Conservation (phyloP, 192 early-diverging fungal genomes). For the Spizellomyces sp. region DNA sequence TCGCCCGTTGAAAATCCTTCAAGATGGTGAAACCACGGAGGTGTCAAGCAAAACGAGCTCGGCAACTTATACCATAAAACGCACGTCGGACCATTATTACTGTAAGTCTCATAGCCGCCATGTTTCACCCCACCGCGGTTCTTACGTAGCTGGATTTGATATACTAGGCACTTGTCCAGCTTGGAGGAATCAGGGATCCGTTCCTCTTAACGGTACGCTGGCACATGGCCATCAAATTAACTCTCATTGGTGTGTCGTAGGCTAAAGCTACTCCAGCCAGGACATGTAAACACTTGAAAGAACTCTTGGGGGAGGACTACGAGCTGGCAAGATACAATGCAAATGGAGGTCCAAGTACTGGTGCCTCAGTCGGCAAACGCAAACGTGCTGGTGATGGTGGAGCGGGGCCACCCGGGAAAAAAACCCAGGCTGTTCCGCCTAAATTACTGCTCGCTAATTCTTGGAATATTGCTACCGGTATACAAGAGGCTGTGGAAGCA, state of each 20-base stretch:
- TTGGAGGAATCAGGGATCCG: slow-evolving; percentile 43
- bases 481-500: neutral
- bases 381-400: slow-evolving; percentile 7
- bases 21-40: slow-evolving; percentile 38
- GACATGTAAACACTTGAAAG: slow-evolving; percentile 50
- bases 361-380: slow-evolving; percentile 12
- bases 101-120: slow-evolving; percentile 27
- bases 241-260: neutral
- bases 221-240: neutral
- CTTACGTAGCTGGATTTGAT: neutral
- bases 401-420: slow-evolving; percentile 32
- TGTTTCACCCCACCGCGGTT: neutral
- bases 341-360: slow-evolving; percentile 18
- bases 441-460: slow-evolving; percentile 27
- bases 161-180: slow-evolving; percentile 26
- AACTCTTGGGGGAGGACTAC: slow-evolving; percentile 45
- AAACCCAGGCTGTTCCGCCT: slow-evolving; percentile 35
- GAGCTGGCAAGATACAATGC: slow-evolving; percentile 34
- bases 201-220: slow-evolving; percentile 40
- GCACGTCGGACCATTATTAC: slow-evolving; percentile 47
- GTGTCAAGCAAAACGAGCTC: slow-evolving; percentile 16
- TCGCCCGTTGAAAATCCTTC: slow-evolving; percentile 29
- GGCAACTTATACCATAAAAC: slow-evolving; percentile 43
- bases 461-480: slow-evolving; percentile 25
- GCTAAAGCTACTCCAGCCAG: slow-evolving; percentile 29